These are phyloP conservation scores for Candida chauliodis DNA, from an alignment of 805 yeast species.

Conservation along the genomic window DNA sequence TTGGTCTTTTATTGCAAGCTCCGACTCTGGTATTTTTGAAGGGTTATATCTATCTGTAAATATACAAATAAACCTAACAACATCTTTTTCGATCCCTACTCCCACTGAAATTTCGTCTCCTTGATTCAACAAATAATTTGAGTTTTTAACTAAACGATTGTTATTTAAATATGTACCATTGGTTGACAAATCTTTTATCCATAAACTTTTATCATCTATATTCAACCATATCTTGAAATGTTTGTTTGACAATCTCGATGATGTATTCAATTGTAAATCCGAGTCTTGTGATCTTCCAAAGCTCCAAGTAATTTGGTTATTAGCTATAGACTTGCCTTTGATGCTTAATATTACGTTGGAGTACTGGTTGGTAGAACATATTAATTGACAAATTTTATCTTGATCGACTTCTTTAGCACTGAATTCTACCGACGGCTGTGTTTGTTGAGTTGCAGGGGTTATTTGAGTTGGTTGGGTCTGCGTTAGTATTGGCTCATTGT, in stretches of 20 bases:
- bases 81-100: constrained; percentile 74
- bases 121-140: constrained; percentile 77
- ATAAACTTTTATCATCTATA: constrained; percentile 47
- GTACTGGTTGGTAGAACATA: constrained; percentile 58
- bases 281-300: constrained; percentile 72
- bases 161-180: constrained; percentile 91
- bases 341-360: constrained; percentile 15
- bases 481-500: neutral
- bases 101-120: constrained; percentile 95
- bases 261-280: constrained; percentile 58
- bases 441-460: constrained; percentile 37
- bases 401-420: constrained; percentile 22
- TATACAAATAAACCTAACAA: constrained; percentile 48
- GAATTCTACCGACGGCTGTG: constrained; percentile 36
- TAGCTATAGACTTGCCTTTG: constrained; percentile 18
- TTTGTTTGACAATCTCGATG: constrained; percentile 64
- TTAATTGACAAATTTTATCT: constrained; percentile 48
- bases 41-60: constrained; percentile 43
- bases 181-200: constrained; percentile 77
- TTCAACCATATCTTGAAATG: constrained; percentile 75
- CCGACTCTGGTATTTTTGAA: constrained; percentile 18
- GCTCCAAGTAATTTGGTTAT: constrained; percentile 48
- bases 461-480: constrained; percentile 28
- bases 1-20: constrained; percentile 27
- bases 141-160: constrained; percentile 65